phyloP scores from a whole-genome alignment of 192 early-diverging fungal species.

The Tieghemiomyces parasiticus region DNA sequence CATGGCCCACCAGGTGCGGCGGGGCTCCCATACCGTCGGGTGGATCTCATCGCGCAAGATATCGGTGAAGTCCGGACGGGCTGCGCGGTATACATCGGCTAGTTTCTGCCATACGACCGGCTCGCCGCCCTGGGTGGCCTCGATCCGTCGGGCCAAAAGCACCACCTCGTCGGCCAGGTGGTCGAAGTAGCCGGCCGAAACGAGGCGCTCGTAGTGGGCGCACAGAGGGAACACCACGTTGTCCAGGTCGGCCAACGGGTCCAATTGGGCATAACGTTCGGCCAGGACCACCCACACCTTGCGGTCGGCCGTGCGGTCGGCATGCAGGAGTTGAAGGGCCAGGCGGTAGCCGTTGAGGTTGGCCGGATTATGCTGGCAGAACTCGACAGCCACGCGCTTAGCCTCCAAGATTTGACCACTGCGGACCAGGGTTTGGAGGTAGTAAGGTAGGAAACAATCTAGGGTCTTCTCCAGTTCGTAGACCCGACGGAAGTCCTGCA shows the following conservation, averaged over 20 bases:
- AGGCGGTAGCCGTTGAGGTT: constrained; percentile 4
- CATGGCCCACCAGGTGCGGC: too few species aligned
- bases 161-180: neutral
- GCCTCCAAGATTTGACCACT: neutral
- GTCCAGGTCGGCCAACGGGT: constrained; percentile 5
- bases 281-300: constrained; percentile 2
- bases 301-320: neutral
- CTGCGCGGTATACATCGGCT: constrained; percentile 7
- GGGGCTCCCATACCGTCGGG: too few species aligned
- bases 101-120: neutral
- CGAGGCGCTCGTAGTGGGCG: constrained; percentile 6
- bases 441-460: constrained; percentile 4
- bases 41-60: too few species aligned
- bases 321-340: constrained; percentile 1
- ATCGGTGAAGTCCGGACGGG: too few species aligned
- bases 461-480: neutral
- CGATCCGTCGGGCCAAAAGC: constrained; percentile 7
- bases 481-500: neutral
- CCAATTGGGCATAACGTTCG: neutral
- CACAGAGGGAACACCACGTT: neutral
- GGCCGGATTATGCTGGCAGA: neutral
- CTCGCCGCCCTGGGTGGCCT: constrained; percentile 2
- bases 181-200: neutral
- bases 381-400: neutral
- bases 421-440: neutral